These are phyloP conservation scores for Pinus albicaulis DNA, from an alignment of 75 land plant species.

Conservation along the genomic window DNA sequence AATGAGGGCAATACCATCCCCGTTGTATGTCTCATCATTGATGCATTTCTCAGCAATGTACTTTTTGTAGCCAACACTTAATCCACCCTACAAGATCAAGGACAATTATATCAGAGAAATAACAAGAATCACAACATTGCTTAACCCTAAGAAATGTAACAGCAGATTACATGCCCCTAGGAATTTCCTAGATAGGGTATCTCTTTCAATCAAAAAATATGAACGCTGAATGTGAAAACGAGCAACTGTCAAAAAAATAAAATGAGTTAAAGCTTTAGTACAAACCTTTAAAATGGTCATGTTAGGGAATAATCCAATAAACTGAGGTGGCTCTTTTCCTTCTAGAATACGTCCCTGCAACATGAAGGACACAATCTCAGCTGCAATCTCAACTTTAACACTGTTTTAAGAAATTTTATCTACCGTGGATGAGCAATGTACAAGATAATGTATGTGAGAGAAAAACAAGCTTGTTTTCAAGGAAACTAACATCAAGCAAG, in stretches of 20 bases:
- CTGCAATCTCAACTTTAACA: constrained; percentile 53
- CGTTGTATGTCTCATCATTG: constrained; percentile 66
- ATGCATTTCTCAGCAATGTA: constrained; percentile 47
- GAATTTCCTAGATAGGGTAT: neutral
- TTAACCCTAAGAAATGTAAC: too few species aligned
- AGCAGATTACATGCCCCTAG: neutral
- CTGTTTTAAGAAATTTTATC: neutral
- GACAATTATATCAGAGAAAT: neutral
- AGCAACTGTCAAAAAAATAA: too few species aligned
- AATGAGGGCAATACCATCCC: constrained; percentile 65
- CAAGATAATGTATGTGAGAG: neutral
- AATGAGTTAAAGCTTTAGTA: too few species aligned
- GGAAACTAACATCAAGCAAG: neutral
- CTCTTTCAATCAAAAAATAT: too few species aligned
- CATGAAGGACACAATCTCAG: constrained; percentile 57
- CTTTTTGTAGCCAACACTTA: constrained; percentile 72
- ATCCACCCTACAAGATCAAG: constrained; percentile 59
- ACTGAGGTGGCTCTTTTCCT: constrained; percentile 96
- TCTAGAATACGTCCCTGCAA: constrained; percentile 77
- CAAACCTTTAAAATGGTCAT: constrained; percentile 83
- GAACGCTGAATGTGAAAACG: too few species aligned
- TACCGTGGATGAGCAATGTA: neutral
- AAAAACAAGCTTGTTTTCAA: neutral
- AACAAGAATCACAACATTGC: neutral
- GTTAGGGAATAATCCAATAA: constrained; percentile 82